phyloP scores from a whole-genome alignment of 164 flowering plant genomes.

The Magnolia changhungtana region DNA sequence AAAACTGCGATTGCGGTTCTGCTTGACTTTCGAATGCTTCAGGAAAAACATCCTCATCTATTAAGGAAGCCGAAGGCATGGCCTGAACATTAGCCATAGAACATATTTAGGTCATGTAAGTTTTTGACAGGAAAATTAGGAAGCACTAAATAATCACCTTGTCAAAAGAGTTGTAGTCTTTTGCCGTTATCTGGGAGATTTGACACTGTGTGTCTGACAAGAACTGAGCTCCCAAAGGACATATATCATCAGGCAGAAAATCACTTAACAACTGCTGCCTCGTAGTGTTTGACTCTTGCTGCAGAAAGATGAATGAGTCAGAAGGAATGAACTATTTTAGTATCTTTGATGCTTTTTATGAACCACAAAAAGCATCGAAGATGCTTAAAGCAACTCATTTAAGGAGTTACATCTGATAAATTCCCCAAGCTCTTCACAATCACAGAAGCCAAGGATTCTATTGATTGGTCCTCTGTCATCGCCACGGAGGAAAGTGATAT shows the following conservation, averaged over 20 bases:
- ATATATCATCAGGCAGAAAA: slow-evolving; percentile 81
- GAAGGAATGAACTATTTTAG: background rate
- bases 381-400: background rate
- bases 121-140: background rate
- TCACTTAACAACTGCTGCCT: slow-evolving; percentile 60
- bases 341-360: no score
- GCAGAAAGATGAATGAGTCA: slow-evolving; percentile 25
- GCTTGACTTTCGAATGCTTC: slow-evolving; percentile 35
- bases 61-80: slow-evolving; percentile 17
- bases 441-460: slow-evolving; percentile 53
- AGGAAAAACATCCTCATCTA: slow-evolving; percentile 50
- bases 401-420: slow-evolving; percentile 44
- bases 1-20: slow-evolving; percentile 20
- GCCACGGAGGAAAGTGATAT: slow-evolving; percentile 55
- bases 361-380: background rate
- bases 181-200: slow-evolving; percentile 13
- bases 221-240: slow-evolving; percentile 59
- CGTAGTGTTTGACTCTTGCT: slow-evolving; percentile 51
- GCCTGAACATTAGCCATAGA: slow-evolving; percentile 35
- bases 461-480: slow-evolving; percentile 41
- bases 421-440: slow-evolving; percentile 58
- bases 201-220: slow-evolving; percentile 37
- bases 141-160: slow-evolving; percentile 39
- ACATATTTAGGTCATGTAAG: slow-evolving; percentile 1
- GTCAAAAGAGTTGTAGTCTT: slow-evolving; percentile 8